Percentiles rank a stretch among this genome's conserved stretches.
Evolutionary conservation across 2,329 filamentous ascomycete species (phyloP).

Genomic region (Fusarium azukiicola): DNA sequence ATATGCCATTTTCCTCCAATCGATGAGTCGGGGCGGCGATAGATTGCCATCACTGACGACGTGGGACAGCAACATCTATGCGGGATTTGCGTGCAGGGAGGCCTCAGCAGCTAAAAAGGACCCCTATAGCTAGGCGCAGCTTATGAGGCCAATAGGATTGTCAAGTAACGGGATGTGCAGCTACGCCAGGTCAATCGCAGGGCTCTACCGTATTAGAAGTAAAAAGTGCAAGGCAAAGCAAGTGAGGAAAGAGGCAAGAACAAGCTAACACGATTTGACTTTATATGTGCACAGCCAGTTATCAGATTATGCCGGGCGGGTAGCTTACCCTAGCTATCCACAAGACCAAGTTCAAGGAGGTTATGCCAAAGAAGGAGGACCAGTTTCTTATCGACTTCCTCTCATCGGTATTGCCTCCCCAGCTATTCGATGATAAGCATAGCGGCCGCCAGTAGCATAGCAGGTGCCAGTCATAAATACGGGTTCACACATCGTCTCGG

Average conservation of each 20-base stretch:
- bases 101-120: constrained; percentile 23
- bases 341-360: constrained; percentile 26
- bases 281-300: constrained; percentile 8
- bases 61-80: constrained; percentile 13
- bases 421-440: too few relatives aligned
- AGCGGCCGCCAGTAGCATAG: too few relatives aligned
- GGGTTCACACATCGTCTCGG: too few relatives aligned
- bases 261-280: background rate
- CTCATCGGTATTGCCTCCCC: too few relatives aligned
- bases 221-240: constrained; percentile 17
- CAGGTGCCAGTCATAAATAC: too few relatives aligned
- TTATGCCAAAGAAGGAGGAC: constrained; percentile 19
- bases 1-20: too few relatives aligned
- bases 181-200: constrained; percentile 6
- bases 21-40: constrained; percentile 9
- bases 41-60: background rate
- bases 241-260: constrained; percentile 23
- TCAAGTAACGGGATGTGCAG: background rate
- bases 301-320: constrained; percentile 12
- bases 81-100: constrained; percentile 19
- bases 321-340: constrained; percentile 21
- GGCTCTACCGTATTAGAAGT: constrained; percentile 12
- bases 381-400: background rate
- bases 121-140: background rate
- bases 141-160: constrained; percentile 8